Base-by-base conservation (phyloP, 805 yeast genomes). In the Cyberlindnera subsufficiens region DNA sequence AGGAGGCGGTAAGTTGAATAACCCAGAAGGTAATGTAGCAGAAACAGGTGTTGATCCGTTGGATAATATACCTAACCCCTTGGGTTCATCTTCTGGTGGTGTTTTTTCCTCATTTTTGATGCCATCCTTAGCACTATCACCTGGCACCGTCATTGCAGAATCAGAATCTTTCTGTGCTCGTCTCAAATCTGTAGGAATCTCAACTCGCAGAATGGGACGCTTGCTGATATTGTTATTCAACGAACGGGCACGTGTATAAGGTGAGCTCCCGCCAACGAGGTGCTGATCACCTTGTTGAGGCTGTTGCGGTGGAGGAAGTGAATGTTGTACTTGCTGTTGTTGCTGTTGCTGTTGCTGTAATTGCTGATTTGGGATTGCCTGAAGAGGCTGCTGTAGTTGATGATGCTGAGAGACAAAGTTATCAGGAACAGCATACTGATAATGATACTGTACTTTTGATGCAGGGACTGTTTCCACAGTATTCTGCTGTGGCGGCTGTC, bases 1-100 rank as follows among this genome's bases (percentile, higher is more conserved):
- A 7, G 66, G 67, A n/a, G 59, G 65, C 0, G 67, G 68, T 30
- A 65, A 45, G 27, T 54, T 44, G 38, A 59, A 55, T 6, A 62
- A 50, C 5, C 59, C 61, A 18, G 59, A 57, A 8, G 69, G 69
- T 40, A 60, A 45, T 4, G 66, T 44, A 1, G 65, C 66, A 8
- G 62, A 52, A 3, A 59, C 40, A 4, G 69, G 68, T 11, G 59
- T 53, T 13, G 61, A 53, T 42, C 58, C 56, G 27, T 36, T 45
- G 3, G 53, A 46, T 11, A 45, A 16, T n/a, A 45, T 42, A 0
- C 54, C 60, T 17, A 53, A 19, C 0, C 50, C 49, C 3, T 49
- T 36, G 5, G 54, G 49, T 1, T 47, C 47, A 16, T 45, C 50
- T 27, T 46, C 44, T 14, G 47, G 36, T 19, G 58, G 52, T 3